These are phyloP conservation scores for Eimeria acervulina DNA, from an alignment of 169 alveolate species.

Conservation along the genomic window DNA sequence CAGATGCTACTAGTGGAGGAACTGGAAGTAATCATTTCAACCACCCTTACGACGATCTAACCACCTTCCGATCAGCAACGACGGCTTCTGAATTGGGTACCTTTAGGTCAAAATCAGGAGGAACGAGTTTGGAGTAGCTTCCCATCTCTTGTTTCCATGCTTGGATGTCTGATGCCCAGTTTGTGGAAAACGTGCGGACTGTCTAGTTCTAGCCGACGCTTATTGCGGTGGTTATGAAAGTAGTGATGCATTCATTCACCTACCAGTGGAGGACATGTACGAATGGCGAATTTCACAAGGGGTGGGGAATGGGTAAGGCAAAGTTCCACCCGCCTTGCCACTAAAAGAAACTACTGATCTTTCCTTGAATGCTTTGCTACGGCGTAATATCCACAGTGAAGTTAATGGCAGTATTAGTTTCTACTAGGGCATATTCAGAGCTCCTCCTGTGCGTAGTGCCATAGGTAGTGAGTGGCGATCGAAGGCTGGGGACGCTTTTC, in stretches of 20 bases:
- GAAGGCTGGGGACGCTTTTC: background rate
- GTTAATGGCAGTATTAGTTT: background rate
- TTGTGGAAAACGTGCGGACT: background rate
- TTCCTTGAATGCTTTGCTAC: background rate
- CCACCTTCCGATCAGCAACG: constrained; percentile 64
- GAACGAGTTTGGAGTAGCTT: background rate
- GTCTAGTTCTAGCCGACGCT: background rate
- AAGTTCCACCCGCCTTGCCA: background rate
- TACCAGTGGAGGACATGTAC: background rate
- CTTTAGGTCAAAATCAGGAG: background rate
- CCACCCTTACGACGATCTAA: constrained; percentile 33
- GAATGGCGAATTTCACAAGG: background rate
- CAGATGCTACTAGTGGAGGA: background rate
- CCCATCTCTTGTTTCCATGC: background rate
- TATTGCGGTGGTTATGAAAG: background rate
- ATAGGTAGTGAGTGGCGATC: background rate
- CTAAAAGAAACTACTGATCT: background rate
- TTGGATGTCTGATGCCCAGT: background rate
- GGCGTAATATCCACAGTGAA: no score
- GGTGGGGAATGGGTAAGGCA: background rate
- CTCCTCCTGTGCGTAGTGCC: background rate
- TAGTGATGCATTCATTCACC: background rate
- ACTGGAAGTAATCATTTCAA: background rate
- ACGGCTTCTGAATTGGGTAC: constrained; percentile 70
- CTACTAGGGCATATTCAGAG: background rate